These are phyloP conservation scores for Clonostachys byssicola DNA, from an alignment of 2,329 filamentous ascomycete species.

Conservation along the genomic window DNA sequence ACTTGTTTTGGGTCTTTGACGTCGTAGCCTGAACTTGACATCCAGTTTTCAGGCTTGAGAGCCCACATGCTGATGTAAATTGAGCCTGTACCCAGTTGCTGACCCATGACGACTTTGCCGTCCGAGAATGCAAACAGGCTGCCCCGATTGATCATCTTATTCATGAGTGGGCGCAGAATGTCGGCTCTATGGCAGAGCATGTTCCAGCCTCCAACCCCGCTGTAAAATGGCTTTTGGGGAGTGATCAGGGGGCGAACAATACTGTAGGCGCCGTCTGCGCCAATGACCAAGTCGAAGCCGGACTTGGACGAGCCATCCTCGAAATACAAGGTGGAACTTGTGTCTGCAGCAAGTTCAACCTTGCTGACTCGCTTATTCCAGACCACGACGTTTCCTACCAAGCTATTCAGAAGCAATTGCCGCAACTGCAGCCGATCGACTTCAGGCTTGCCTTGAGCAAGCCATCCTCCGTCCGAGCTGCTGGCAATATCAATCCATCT, in stretches of 20 bases:
- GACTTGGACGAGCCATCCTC: conserved; percentile 2
- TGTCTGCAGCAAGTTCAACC: conserved; percentile 1
- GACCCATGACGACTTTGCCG: background rate
- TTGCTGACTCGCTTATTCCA: conserved; percentile 7
- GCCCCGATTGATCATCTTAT: background rate
- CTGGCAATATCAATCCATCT: conserved; percentile 13
- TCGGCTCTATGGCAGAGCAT: background rate
- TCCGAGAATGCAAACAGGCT: background rate
- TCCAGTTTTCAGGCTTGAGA: background rate
- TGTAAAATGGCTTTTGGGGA: conserved; percentile 18
- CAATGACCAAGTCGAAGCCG: background rate
- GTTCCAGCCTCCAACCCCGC: background rate
- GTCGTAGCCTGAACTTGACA: background rate
- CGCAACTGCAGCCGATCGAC: conserved; percentile 27
- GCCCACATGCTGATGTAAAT: background rate
- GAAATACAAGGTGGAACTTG: conserved; percentile 4
- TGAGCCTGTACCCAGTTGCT: background rate
- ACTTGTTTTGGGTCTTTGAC: background rate
- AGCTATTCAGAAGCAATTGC: conserved; percentile 20
- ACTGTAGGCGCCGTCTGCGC: conserved; percentile 7
- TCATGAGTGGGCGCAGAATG: background rate
- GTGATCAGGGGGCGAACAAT: conserved; percentile 26
- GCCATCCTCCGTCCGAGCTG: conserved; percentile 3
- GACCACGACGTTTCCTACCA: conserved; percentile 21
- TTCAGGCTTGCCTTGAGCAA: conserved; percentile 22